Base-by-base conservation (phyloP, 2,329 filamentous ascomycete genomes). In the Colletotrichum karsti region DNA sequence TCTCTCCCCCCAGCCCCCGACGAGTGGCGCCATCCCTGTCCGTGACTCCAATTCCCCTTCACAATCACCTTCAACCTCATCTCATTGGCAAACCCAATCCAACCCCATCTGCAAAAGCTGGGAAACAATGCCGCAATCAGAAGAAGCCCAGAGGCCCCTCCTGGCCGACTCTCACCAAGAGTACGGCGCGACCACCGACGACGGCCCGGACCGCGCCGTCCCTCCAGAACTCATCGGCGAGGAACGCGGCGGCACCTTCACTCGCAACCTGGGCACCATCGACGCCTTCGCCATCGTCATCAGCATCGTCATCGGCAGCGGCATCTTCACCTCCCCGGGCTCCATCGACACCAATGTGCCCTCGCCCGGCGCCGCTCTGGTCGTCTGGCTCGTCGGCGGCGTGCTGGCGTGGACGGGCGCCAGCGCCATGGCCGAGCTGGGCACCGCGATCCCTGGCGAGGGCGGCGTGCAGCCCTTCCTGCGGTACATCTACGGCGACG, bases 391-490 rank as follows among this genome's bases (percentile, higher is more conserved):
- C 1, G 78, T 90, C 10, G 88, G 87, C 18, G 89, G 90, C 2
- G 74, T 90, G 1, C 78, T 91, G 22, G 89, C 88, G 0, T 91
- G 89, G 89, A 89, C 88, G 0, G 89, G 89, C 4, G 89, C 88
- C 5, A 84, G 81, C 56, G 90, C 88, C 0, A 85, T 91, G 76
- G 87, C 88, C 0, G 89, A 91, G 77, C 81, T 91, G 12, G 89
- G 89, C 9, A 89, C 88, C 5, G 87, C 88, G 4, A 87, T 91
- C 37, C 88, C 87, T 0, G 85, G 88, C 18, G 88, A 91, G 77
- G 86, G 85, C 5, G 89, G 89, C 15, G 85, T 91, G 51, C 89
- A 91, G 72, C 87, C 88, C 13, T 91, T 89, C 71, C 81, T 91
- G 7, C 82, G 84, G 71, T 84, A 88, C 74, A 85, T 90, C 35